Conservation (phyloP, 2,329 filamentous ascomycete genomes). For the Teratosphaeria pseudoeucalypti region DNA sequence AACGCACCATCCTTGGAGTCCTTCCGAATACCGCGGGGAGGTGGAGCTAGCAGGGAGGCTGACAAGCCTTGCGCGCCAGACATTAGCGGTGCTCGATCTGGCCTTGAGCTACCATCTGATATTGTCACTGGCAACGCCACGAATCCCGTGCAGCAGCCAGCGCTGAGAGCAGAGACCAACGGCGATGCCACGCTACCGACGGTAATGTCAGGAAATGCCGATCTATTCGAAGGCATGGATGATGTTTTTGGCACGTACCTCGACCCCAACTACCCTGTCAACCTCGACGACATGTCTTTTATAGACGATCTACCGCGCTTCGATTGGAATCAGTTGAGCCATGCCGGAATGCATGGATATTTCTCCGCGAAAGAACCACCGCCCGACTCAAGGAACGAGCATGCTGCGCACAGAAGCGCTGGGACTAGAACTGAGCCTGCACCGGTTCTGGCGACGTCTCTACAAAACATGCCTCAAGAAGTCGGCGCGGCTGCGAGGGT, state of each 20-base stretch:
- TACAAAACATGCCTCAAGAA: background rate
- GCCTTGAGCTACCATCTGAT: background rate
- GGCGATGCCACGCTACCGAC: background rate
- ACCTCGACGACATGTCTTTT: conserved; percentile 24
- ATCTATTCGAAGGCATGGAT: conserved; percentile 25
- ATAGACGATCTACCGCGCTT: conserved; percentile 18
- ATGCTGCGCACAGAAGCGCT: background rate
- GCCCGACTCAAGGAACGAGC: background rate
- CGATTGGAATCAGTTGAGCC: conserved; percentile 6
- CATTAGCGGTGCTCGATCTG: conserved; percentile 3
- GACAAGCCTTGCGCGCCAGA: conserved; percentile 3
- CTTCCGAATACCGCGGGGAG: conserved; percentile 15
- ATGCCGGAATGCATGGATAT: background rate
- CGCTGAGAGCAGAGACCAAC: background rate
- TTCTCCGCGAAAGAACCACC: background rate
- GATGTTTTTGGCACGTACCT: conserved; percentile 25
- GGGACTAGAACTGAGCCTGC: background rate
- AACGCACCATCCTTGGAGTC: conserved; percentile 16
- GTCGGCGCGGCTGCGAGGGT: background rate
- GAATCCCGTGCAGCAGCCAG: conserved; percentile 1
- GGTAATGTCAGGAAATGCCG: conserved; percentile 3
- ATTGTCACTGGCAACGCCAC: background rate
- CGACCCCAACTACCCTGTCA: conserved; percentile 25
- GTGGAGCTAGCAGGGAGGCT: background rate
- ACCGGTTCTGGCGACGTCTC: background rate